Percentiles rank a stretch among this genome's conserved stretches.
Conservation (phyloP, 441 rosid species). For the Capsella rubella region DNA sequence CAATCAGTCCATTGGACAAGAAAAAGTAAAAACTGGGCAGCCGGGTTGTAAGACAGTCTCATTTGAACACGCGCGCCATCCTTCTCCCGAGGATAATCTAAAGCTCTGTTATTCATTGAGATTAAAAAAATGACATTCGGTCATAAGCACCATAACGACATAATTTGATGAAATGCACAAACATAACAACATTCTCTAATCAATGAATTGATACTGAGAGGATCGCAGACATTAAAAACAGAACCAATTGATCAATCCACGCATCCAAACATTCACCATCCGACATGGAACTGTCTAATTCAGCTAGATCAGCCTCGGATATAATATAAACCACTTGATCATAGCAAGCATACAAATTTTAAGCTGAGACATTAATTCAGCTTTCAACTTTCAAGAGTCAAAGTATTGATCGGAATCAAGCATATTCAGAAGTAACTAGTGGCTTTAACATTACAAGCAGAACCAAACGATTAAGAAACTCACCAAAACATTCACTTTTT, state of each 20-base stretch:
- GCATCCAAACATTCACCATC: background rate
- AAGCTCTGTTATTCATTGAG: slow-evolving; percentile 54
- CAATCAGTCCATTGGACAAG: slow-evolving; percentile 83
- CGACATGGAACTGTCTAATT: background rate
- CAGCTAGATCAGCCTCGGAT: slow-evolving; percentile 3
- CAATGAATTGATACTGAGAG: background rate
- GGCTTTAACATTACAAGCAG: background rate
- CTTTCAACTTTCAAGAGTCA: background rate
- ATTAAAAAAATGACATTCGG: slow-evolving; percentile 8
- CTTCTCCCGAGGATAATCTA: slow-evolving; percentile 68
- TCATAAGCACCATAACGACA: background rate
- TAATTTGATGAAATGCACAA: background rate
- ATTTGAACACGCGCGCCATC: slow-evolving; percentile 77
- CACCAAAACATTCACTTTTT: slow-evolving; percentile 3
- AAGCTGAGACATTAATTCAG: too few species aligned
- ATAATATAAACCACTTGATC: background rate
- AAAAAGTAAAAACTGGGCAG: slow-evolving; percentile 70
- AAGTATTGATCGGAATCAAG: background rate
- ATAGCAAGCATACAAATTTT: slow-evolving; percentile 12
- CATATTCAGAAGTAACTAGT: background rate
- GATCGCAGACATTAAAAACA: background rate
- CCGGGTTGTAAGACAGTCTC: slow-evolving; percentile 72
- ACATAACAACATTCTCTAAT: background rate
- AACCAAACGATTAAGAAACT: background rate
- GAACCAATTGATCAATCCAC: background rate